phyloP scores from a whole-genome alignment of 352 stramenopile genomes.

The Phytophthora parvispora region DNA sequence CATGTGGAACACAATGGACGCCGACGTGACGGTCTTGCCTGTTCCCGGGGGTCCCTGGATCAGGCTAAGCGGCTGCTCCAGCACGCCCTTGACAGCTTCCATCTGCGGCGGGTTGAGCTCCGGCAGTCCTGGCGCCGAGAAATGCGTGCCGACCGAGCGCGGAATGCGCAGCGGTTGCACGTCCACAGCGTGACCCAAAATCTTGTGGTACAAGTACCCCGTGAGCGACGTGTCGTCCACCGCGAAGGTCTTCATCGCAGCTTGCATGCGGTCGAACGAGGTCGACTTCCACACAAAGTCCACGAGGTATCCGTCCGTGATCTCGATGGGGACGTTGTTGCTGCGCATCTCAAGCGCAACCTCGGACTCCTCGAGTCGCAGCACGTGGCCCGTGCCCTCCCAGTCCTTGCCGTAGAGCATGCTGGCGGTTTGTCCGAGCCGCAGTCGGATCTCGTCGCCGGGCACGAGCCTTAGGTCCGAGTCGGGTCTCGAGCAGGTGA shows the following conservation, averaged over 20 bases:
- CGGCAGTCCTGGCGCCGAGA: constrained; percentile 96
- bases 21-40: constrained; percentile 98
- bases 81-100: constrained; percentile 95
- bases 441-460: constrained; percentile 98
- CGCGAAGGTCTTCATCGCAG: constrained; percentile 98
- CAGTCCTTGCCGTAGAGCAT: constrained; percentile 92
- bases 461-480: constrained; percentile 94
- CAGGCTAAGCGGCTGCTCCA: constrained; percentile 98
- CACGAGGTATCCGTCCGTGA: constrained; percentile 97
- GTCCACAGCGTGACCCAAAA: constrained; percentile 98
- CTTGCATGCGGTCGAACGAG: constrained; percentile 99
- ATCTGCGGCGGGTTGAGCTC: constrained; percentile 99
- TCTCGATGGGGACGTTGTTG: constrained; percentile 90
- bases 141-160: constrained; percentile 70
- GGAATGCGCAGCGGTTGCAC: constrained; percentile 91
- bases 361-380: constrained; percentile 86
- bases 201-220: constrained; percentile 99
- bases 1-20: constrained; percentile 99
- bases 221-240: constrained; percentile 99
- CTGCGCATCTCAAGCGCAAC: constrained; percentile 90
- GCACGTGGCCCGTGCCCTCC: constrained; percentile 97
- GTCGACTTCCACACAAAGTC: constrained; percentile 99
- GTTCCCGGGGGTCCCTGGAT: constrained; percentile 99
- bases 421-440: constrained; percentile 85
- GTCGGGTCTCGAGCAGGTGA: constrained; percentile 93